Evolutionary conservation across 768 basidiomycete genomes (phyloP).

Genomic region (Lentinula detonsa): DNA sequence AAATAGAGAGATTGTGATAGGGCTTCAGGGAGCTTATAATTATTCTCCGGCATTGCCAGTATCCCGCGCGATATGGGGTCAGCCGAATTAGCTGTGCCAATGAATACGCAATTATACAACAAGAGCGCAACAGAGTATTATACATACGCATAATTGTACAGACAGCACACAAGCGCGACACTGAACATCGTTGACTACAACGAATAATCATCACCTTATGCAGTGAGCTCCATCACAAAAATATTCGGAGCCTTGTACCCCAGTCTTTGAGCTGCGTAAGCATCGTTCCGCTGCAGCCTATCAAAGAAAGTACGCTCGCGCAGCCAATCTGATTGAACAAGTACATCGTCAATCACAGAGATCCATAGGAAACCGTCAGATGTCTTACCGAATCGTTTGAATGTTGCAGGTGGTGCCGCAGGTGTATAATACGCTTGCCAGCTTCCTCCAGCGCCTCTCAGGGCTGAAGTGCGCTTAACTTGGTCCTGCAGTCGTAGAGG

Average conservation of each 20-base stretch:
- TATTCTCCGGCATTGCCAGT: no score
- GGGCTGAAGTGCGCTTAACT: conserved; percentile 54
- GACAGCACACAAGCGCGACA: no score
- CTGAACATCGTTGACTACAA: neutral
- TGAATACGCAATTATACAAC: no score
- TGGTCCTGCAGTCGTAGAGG: conserved; percentile 65
- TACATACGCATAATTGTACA: no score
- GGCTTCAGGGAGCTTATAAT: no score
- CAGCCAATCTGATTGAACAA: conserved; percentile 56
- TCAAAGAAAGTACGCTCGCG: conserved; percentile 72
- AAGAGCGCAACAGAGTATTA: no score
- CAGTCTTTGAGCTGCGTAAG: conserved; percentile 51
- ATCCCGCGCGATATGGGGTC: no score
- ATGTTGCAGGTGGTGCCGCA: conserved; percentile 39
- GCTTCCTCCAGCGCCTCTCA: conserved; percentile 20
- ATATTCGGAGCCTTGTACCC: conserved; percentile 79
- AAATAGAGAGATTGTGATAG: no score
- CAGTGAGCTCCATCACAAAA: conserved; percentile 54
- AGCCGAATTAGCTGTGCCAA: no score
- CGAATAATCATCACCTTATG: neutral
- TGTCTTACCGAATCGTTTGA: conserved; percentile 57
- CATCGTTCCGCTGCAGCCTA: conserved; percentile 50
- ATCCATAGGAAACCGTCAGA: neutral
- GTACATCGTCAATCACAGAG: neutral
- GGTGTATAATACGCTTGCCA: conserved; percentile 42